A percentile compares a stretch with the other conserved stretches of the same genome.
Conservation (phyloP, 2,329 filamentous ascomycete species). For the Moelleriella libera region DNA sequence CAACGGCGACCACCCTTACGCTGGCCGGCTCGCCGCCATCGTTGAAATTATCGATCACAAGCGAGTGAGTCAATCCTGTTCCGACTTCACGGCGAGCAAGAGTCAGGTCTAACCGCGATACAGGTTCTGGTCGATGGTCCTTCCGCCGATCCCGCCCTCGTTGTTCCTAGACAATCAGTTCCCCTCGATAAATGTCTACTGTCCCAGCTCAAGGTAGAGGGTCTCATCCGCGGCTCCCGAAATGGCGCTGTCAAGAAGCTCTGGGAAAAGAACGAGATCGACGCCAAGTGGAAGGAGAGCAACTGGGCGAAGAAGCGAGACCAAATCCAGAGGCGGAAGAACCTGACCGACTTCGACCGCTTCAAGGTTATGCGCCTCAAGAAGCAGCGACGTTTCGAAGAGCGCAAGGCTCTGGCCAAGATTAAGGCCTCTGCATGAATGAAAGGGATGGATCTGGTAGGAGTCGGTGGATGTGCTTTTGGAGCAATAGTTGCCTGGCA, state of each 20-base stretch:
- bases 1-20: conserved; percentile 61
- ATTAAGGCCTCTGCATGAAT: conserved; percentile 66
- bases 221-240: conserved; percentile 74
- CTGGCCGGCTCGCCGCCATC: conserved; percentile 80
- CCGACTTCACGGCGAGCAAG: neutral
- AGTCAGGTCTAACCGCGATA: conserved; percentile 1
- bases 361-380: conserved; percentile 99
- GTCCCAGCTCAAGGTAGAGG: conserved; percentile 76
- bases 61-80: conserved; percentile 61
- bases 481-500: conserved; percentile 19
- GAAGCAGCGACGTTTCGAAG: conserved; percentile 98
- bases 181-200: conserved; percentile 74
- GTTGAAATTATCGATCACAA: conserved; percentile 99
- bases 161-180: conserved; percentile 76
- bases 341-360: conserved; percentile 95
- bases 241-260: conserved; percentile 69
- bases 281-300: conserved; percentile 84
- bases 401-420: conserved; percentile 92
- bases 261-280: conserved; percentile 86
- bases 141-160: conserved; percentile 63
- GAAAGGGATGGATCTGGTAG: conserved; percentile 19
- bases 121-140: conserved; percentile 96
- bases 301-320: conserved; percentile 89
- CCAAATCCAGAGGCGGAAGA: conserved; percentile 73
- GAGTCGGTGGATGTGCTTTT: conserved; percentile 9